Evolutionary conservation across 129 eudicot species (phyloP).

Genomic region (Helianthus annuus): HanXRQr2.0-SUNRISE NC_035441.2:184678895-184679394

Average conservation of each 20-base stretch:
- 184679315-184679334: conserved; percentile 98
- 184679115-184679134: not conserved
- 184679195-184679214: conserved; percentile 91
- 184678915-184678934: no score
- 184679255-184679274: conserved; percentile 85
- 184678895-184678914: no score
- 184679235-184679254: conserved; percentile 79
- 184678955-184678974: no score
- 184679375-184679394: not conserved
- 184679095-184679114: no score
- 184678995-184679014: no score
- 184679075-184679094: no score
- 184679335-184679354: conserved; percentile 59
- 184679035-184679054: no score
- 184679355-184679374: not conserved
- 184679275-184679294: conserved; percentile 90
- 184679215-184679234: conserved; percentile 96
- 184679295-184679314: conserved; percentile 99
- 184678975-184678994: no score
- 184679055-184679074: no score
- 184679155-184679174: conserved; percentile 63
- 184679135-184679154: conserved; percentile 4
- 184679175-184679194: conserved; percentile 99
- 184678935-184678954: no score
- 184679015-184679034: no score